Evolutionary conservation across 2,329 filamentous ascomycete species (phyloP).

Genomic region (Lecanoromycetidae sp.): DNA sequence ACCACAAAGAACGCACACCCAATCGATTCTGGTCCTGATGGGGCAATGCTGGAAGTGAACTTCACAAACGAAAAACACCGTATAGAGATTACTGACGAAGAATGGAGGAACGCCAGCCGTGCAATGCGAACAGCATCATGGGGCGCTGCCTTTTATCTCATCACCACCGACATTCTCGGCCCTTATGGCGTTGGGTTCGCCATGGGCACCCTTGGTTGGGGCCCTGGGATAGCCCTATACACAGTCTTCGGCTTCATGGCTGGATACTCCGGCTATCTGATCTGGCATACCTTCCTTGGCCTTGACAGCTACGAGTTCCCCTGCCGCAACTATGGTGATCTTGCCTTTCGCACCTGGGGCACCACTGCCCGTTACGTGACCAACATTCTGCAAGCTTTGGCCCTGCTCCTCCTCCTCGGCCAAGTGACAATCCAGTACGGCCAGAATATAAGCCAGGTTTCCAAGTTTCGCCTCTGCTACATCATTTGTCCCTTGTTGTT

Average conservation of each 20-base stretch:
- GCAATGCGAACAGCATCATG: constrained; percentile 22
- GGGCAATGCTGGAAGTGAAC: constrained; percentile 1
- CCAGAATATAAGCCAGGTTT: constrained; percentile 21
- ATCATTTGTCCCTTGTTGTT: constrained; percentile 20
- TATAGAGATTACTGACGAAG: constrained; percentile 8
- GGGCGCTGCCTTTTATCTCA: constrained; percentile 31
- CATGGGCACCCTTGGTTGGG: constrained; percentile 23
- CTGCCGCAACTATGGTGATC: constrained; percentile 22
- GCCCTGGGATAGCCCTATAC: constrained; percentile 24
- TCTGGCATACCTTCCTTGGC: constrained; percentile 22
- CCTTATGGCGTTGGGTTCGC: constrained; percentile 18
- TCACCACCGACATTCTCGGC: constrained; percentile 30
- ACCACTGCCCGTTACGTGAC: constrained; percentile 20
- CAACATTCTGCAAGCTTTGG: constrained; percentile 23
- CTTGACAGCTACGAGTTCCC: constrained; percentile 24
- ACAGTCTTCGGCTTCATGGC: constrained; percentile 23
- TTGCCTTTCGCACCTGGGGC: constrained; percentile 22
- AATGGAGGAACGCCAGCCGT: constrained; percentile 16
- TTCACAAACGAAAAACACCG: background rate
- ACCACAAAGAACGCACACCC: constrained; percentile 8
- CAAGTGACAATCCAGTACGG: constrained; percentile 22
- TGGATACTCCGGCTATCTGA: constrained; percentile 19
- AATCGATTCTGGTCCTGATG: background rate
- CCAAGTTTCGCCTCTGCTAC: constrained; percentile 19
- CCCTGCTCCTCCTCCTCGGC: constrained; percentile 22